Conservation (phyloP, 306 rosid species). For the Trifolium subterraneum region DNA sequence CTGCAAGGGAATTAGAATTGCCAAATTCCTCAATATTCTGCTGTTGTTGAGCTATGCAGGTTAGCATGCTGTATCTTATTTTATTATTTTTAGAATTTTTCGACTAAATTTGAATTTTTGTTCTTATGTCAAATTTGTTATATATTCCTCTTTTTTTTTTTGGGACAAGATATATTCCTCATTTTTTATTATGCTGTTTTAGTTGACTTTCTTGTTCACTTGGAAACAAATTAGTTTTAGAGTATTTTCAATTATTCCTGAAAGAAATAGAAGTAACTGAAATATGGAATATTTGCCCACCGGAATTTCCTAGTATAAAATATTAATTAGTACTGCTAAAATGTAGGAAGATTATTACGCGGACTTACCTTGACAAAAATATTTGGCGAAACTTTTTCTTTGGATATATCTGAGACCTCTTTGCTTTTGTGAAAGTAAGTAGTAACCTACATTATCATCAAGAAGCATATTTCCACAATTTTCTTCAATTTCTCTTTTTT, state of each 20-base stretch:
- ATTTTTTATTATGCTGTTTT: neutral
- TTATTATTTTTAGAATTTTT: neutral
- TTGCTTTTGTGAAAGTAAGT: neutral
- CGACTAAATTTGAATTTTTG: neutral
- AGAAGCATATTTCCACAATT: neutral
- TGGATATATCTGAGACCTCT: neutral
- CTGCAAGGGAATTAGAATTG: constrained; percentile 21
- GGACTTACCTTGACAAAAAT: neutral
- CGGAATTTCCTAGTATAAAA: neutral
- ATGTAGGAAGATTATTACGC: constrained; percentile 14
- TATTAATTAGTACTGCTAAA: neutral
- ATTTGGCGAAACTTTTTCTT: neutral
- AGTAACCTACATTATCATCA: neutral
- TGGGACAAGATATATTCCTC: neutral
- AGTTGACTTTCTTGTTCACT: constrained; percentile 15
- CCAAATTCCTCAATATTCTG: constrained; percentile 22
- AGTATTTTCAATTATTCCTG: neutral
- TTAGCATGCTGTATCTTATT: constrained; percentile 15
- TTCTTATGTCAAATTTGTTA: neutral
- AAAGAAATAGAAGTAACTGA: neutral
- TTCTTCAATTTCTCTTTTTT: neutral
- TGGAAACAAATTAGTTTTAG: neutral
- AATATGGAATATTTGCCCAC: constrained; percentile 2
- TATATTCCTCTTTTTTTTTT: neutral
- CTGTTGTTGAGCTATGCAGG: constrained; percentile 22